phyloP scores from a whole-genome alignment of 306 rosid genomes.

The Acacia melanoxylon region DNA sequence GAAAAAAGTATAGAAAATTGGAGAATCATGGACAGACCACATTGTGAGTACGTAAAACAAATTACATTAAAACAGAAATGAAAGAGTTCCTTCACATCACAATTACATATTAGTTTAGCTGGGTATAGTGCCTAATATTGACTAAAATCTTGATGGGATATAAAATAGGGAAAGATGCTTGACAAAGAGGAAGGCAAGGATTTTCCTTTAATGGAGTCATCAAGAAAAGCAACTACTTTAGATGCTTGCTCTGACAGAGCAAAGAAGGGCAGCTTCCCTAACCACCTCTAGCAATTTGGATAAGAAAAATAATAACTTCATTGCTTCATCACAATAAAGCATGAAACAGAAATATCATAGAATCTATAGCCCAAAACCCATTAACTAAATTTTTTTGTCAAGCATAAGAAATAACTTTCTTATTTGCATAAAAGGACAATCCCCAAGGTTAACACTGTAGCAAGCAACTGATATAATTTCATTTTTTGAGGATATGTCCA shows the following conservation, averaged over 20 bases:
- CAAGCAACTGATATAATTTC: not conserved
- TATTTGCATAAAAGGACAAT: slow-evolving; percentile 3
- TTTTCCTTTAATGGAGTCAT: not conserved
- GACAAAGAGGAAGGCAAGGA: not conserved
- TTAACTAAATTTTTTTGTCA: not conserved
- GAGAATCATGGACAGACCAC: slow-evolving; percentile 11
- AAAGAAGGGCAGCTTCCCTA: slow-evolving; percentile 9
- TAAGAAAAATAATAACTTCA: not conserved
- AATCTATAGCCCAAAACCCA: not conserved
- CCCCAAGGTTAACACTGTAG: not conserved
- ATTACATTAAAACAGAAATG: slow-evolving; percentile 33
- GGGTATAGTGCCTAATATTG: not conserved
- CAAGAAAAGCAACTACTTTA: not conserved
- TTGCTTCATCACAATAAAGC: not conserved
- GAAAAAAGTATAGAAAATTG: slow-evolving; percentile 7
- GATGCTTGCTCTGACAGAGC: slow-evolving; percentile 18
- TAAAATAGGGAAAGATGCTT: not conserved
- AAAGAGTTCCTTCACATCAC: slow-evolving; percentile 32
- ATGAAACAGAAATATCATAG: not conserved
- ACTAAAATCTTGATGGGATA: not conserved
- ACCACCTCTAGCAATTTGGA: slow-evolving; percentile 20
- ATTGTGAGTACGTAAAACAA: slow-evolving; percentile 20
- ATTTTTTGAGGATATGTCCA: slow-evolving; percentile 9
- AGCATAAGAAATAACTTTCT: not conserved
- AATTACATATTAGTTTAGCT: not conserved